A percentile compares a stretch with the other conserved stretches of the same genome.
Conservation (phyloP, 208 protist species). For the Wallacemonas sp. region DNA sequence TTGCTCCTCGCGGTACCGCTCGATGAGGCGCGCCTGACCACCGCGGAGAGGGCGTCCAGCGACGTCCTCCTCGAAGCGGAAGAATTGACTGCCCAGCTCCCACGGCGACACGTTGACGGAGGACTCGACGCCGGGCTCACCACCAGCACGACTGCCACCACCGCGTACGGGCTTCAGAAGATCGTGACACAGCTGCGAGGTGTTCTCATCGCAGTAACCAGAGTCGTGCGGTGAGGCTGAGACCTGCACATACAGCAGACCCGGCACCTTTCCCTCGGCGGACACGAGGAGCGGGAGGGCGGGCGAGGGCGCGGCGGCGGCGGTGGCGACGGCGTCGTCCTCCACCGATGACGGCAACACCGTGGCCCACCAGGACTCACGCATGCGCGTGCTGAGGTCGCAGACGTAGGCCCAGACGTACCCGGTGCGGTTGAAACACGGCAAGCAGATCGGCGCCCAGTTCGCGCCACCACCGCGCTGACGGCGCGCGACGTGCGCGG, state of each 20-base stretch:
- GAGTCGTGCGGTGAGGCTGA: conserved; percentile 36
- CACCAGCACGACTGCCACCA: too few relatives aligned
- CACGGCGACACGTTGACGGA: background rate
- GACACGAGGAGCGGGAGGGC: background rate
- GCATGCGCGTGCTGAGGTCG: conserved; percentile 25
- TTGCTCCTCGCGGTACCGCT: background rate
- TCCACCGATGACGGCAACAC: background rate
- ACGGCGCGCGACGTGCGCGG: conserved; percentile 29
- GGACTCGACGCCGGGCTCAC: too few relatives aligned
- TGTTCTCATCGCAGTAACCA: conserved; percentile 8
- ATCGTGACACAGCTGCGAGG: background rate
- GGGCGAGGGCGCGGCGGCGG: background rate
- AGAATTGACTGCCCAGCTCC: background rate
- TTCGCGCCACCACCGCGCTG: conserved; percentile 49
- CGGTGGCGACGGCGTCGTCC: background rate
- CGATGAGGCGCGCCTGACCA: background rate
- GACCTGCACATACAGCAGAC: conserved; percentile 46
- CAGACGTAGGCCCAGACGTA: conserved; percentile 81
- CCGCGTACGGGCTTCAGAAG: background rate
- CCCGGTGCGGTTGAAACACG: conserved; percentile 62
- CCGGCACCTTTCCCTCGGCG: conserved; percentile 11
- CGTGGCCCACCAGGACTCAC: conserved; percentile 12
- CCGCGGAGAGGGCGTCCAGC: background rate
- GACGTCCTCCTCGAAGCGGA: background rate
- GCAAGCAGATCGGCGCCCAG: conserved; percentile 79